phyloP scores from a whole-genome alignment of 371 early-diverging fungal species.

The Mortierella sp. region DNA sequence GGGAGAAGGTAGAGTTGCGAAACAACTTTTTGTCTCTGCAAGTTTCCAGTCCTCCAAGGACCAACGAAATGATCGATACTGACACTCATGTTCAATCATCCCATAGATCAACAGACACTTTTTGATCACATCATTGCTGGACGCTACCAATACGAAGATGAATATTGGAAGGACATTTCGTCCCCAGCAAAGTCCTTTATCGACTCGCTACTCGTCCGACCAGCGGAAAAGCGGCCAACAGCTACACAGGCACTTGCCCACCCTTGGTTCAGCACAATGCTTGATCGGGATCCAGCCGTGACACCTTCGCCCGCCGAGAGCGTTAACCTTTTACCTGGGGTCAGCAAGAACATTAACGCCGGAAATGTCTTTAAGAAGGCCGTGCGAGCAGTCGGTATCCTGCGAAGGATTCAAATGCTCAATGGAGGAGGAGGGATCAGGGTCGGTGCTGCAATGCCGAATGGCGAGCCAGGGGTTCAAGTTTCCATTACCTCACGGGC shows the following conservation, averaged over 20 bases:
- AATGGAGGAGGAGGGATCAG: no score
- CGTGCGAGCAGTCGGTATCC: conserved; percentile 51
- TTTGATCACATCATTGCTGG: conserved; percentile 68
- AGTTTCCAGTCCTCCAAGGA: neutral
- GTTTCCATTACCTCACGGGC: no score
- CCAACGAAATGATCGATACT: neutral
- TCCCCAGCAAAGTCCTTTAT: conserved; percentile 81
- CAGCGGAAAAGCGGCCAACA: conserved; percentile 72
- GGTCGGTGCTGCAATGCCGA: no score
- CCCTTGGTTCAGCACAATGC: conserved; percentile 64
- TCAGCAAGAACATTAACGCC: neutral
- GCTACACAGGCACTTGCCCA: conserved; percentile 77
- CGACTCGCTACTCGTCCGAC: conserved; percentile 71
- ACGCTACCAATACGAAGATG: conserved; percentile 76
- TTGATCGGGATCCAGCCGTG: conserved; percentile 37
- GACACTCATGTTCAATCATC: neutral
- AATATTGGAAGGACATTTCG: conserved; percentile 72
- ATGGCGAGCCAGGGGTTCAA: no score
- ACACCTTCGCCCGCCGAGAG: conserved; percentile 18
- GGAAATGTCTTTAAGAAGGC: conserved; percentile 69
- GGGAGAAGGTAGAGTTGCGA: conserved; percentile 53
- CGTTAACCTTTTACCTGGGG: neutral
- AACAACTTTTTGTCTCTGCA: neutral
- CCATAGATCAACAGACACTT: conserved; percentile 61
- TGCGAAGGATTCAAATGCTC: conserved; percentile 28